Conservation (phyloP, 129 eudicot species). For the Heracleum sosnowskyi region DNA sequence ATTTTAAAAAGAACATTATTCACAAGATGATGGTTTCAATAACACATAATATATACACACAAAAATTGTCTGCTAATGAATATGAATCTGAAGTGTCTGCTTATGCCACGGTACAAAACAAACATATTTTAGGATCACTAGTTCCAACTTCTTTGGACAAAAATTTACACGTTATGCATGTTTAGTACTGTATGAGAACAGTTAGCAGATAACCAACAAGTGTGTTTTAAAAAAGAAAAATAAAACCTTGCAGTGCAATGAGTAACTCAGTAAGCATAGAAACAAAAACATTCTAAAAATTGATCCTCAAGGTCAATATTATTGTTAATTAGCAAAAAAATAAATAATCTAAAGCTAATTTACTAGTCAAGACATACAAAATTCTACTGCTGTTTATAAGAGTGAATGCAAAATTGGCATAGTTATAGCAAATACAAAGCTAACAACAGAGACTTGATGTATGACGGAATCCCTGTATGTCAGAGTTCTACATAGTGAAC, state of each 20-base stretch:
- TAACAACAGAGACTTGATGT: neutral
- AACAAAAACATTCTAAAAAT: neutral
- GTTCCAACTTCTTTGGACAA: neutral
- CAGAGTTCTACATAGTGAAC: neutral
- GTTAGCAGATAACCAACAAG: neutral
- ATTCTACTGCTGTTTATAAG: neutral
- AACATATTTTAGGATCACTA: neutral
- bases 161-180: neutral
- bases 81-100: neutral
- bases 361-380: neutral
- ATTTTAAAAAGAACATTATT: constrained; percentile 1
- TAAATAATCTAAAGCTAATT: too few relatives aligned
- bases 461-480: neutral
- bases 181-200: neutral
- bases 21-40: neutral
- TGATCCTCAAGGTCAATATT: neutral
- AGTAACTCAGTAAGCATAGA: neutral
- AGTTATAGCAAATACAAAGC: neutral
- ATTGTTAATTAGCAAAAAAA: neutral
- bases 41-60: neutral
- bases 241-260: neutral
- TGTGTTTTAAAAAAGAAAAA: neutral
- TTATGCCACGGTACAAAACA: neutral
- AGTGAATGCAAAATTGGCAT: neutral
- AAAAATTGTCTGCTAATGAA: neutral